A percentile compares a stretch with the other conserved stretches of the same genome.
Evolutionary conservation across 257 asterid species (phyloP).

Genomic region (Solanum paucissectum): DNA sequence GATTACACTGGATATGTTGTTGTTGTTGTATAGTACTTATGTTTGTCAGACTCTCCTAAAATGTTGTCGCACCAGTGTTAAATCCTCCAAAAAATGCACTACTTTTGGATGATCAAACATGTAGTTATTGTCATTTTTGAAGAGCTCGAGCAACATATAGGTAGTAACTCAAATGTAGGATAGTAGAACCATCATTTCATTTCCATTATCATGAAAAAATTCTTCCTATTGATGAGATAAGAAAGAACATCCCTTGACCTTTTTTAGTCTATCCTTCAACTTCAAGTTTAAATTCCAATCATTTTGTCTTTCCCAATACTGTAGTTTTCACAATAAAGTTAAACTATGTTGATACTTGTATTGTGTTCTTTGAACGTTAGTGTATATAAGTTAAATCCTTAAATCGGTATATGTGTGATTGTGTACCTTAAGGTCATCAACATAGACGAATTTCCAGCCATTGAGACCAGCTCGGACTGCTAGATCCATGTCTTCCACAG

Average conservation of each 20-base stretch:
- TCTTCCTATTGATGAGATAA: not conserved
- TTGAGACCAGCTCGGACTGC: slow-evolving; percentile 86
- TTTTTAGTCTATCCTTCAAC: not conserved
- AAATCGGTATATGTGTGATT: not conserved
- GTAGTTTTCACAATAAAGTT: not conserved
- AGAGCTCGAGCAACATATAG: not conserved
- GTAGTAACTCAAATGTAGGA: not conserved
- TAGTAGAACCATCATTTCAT: not conserved
- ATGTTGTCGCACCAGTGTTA: not conserved
- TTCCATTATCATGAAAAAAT: not conserved
- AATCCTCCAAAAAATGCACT: not conserved
- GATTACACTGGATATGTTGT: not conserved
- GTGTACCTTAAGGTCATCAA: slow-evolving; percentile 48
- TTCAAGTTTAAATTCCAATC: not conserved
- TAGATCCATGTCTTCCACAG: slow-evolving; percentile 95
- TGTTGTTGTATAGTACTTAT: not conserved
- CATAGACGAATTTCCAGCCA: slow-evolving; percentile 87
- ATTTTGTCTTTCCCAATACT: not conserved
- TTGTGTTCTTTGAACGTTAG: not conserved
- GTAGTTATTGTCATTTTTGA: not conserved
- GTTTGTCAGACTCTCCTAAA: not conserved
- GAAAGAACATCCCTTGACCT: not conserved
- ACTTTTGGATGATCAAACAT: not conserved
- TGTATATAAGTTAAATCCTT: not conserved
- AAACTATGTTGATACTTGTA: not conserved